Percentiles rank a stretch among this genome's conserved stretches.
Conservation (phyloP, 2,329 filamentous ascomycete genomes). For the Curvularia hawaiiensis region DNA sequence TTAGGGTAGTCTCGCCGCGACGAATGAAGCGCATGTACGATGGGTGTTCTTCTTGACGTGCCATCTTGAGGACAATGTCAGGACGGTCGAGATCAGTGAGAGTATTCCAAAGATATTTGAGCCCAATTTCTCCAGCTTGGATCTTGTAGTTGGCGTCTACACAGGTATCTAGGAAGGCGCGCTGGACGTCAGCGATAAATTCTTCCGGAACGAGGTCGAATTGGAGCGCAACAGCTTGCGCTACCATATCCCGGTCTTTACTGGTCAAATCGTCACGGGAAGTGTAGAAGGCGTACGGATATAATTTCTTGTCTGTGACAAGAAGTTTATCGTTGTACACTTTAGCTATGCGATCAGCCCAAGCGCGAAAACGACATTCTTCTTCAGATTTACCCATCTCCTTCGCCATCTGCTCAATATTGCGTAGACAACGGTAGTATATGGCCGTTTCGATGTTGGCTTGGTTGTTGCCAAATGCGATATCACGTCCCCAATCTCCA, state of each 20-base stretch:
- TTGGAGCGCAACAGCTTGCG: constrained; percentile 48
- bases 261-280: constrained; percentile 41
- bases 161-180: constrained; percentile 36
- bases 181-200: constrained; percentile 32
- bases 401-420: constrained; percentile 45
- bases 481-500: constrained; percentile 52
- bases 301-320: constrained; percentile 24
- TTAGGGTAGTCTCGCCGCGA: constrained; percentile 52
- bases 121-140: constrained; percentile 51
- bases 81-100: constrained; percentile 48
- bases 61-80: constrained; percentile 51
- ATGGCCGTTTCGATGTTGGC: constrained; percentile 54
- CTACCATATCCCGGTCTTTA: constrained; percentile 48
- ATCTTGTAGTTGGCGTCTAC: constrained; percentile 39
- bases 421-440: constrained; percentile 46
- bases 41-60: constrained; percentile 55
- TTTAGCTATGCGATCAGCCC: constrained; percentile 28
- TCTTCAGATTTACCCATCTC: constrained; percentile 19
- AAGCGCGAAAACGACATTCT: constrained; percentile 22
- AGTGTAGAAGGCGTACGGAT: constrained; percentile 50
- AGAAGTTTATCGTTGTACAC: constrained; percentile 31
- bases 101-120: constrained; percentile 52
- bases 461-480: constrained; percentile 52
- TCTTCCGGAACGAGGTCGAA: constrained; percentile 38
- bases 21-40: constrained; percentile 56